A percentile compares a stretch with the other conserved stretches of the same genome.
Conservation (phyloP, 495 filamentous ascomycete genomes). For the Thozetella sp. region DNA sequence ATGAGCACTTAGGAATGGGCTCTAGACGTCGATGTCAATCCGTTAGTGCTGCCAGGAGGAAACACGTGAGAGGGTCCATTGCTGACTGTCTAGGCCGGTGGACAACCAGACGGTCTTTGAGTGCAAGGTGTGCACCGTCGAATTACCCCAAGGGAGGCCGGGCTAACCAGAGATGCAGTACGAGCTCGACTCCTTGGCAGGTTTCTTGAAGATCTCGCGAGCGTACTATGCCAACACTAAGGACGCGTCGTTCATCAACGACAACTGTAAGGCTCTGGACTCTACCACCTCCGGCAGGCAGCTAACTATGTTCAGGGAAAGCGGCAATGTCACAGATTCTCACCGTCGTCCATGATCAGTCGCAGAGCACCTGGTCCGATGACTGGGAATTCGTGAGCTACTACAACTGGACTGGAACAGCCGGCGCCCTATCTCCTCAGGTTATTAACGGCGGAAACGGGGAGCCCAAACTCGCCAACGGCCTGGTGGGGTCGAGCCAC, state of each 20-base stretch:
- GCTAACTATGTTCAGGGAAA: slow-evolving; percentile 38
- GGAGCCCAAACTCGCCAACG: slow-evolving; percentile 49
- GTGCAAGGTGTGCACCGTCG: slow-evolving; percentile 18
- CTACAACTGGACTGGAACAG: slow-evolving; percentile 46
- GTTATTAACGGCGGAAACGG: slow-evolving; percentile 51
- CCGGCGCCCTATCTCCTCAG: slow-evolving; percentile 42
- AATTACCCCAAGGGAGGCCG: background rate
- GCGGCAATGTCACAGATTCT: slow-evolving; percentile 46
- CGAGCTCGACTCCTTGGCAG: slow-evolving; percentile 48
- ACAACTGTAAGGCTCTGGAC: slow-evolving; percentile 36
- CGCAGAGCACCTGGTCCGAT: slow-evolving; percentile 37
- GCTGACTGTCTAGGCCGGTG: background rate
- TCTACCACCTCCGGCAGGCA: background rate
- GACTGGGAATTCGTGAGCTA: slow-evolving; percentile 39
- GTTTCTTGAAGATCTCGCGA: slow-evolving; percentile 44
- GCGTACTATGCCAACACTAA: slow-evolving; percentile 47
- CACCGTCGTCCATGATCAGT: slow-evolving; percentile 11
- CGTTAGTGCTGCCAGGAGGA: slow-evolving; percentile 6
- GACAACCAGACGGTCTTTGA: slow-evolving; percentile 36
- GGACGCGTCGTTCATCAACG: slow-evolving; percentile 41
- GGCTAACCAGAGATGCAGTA: slow-evolving; percentile 34
- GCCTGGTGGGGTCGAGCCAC: slow-evolving; percentile 52
- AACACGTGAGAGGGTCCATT: background rate
- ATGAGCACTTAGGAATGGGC: slow-evolving; percentile 4
- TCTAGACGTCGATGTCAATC: slow-evolving; percentile 11